Evolutionary conservation across 108 stramenopile species (phyloP), one percentile per base, ranked within the genome.

Genomic region (Conticribra weissflogii): DNA sequence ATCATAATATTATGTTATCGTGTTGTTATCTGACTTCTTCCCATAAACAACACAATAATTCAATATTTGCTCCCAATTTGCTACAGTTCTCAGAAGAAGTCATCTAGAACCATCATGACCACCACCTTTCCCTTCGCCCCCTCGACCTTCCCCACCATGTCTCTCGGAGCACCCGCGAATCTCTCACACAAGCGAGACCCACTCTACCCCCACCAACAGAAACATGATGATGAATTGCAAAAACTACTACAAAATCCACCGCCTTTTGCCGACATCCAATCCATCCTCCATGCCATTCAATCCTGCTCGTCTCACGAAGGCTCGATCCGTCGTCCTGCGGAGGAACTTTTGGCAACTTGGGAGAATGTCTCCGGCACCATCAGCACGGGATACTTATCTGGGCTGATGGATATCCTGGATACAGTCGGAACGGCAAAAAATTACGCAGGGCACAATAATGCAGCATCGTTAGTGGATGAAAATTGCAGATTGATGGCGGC

Each of bases 401-500:
- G 29, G n/a, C 30, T 68, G 29, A 31, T 68, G 2, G 12, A 14
- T n/a, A 68, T 68, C 9, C 46, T 68, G n/a, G 66, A 60, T 30
- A 22, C 16, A 17, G 22, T 32, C 17, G n/a, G n/a, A n/a, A n/a
- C n/a, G n/a, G n/a, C n/a, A n/a, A n/a, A 41, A 5, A 41, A 41
- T 41, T 9, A 41, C 36, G 12, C 5, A 9, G 12, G 12, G 5
- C 5, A 41, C 12, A 41, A 41, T 41, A 12, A 41, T 41, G 36
- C 36, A 9, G 12, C 36, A 41, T 12, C 12, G 12, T 12, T 41
- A 41, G 36, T 41, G 12, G 25, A 46, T 30, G 54, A 68, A 23
- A 44, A 22, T 45, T 32, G 0, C 30, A 65, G 66, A 23, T 59
- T 74, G 16, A 25, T 74, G 72, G 66, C 51, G 1, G 72, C 72